These are phyloP conservation scores for Nidula niveotomentosa DNA, from an alignment of 1,284 basidiomycete genomes.

Conservation along the genomic window DNA sequence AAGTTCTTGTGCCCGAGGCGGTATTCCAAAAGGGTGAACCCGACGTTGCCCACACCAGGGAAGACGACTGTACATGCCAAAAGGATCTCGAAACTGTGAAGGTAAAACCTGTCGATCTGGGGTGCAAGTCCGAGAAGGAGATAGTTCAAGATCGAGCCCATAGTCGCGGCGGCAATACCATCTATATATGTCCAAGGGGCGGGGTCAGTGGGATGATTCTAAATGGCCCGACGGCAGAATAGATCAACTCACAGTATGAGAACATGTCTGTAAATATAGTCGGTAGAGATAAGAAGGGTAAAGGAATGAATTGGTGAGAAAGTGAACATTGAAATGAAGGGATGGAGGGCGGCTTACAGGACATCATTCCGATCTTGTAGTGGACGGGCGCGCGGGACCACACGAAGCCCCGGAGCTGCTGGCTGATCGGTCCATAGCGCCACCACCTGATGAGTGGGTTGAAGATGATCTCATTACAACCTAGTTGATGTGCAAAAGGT, in stretches of 20 bases:
- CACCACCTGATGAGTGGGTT: slow-evolving; percentile 77
- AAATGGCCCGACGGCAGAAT: background rate
- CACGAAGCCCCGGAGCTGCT: slow-evolving; percentile 72
- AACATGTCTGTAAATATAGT: slow-evolving; percentile 63
- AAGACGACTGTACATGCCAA: slow-evolving; percentile 79
- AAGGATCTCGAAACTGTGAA: slow-evolving; percentile 75
- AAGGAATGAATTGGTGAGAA: slow-evolving; percentile 1
- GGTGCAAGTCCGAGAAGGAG: slow-evolving; percentile 67
- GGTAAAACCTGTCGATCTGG: slow-evolving; percentile 66
- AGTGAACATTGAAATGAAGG: slow-evolving; percentile 1
- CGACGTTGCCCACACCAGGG: slow-evolving; percentile 73
- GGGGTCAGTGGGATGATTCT: background rate
- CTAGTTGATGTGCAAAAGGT: slow-evolving; percentile 11
- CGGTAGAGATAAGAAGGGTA: slow-evolving; percentile 3
- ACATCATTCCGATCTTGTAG: slow-evolving; percentile 82
- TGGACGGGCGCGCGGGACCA: slow-evolving; percentile 78
- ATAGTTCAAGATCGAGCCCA: slow-evolving; percentile 72
- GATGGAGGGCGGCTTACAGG: slow-evolving; percentile 49
- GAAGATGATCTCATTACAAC: slow-evolving; percentile 76
- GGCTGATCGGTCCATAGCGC: slow-evolving; percentile 70
- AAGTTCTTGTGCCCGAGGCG: slow-evolving; percentile 67
- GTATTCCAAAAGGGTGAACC: slow-evolving; percentile 74
- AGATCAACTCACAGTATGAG: slow-evolving; percentile 58
- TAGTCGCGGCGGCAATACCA: slow-evolving; percentile 69
- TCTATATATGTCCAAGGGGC: slow-evolving; percentile 35